Evolutionary conservation across 2,329 filamentous ascomycete genomes (phyloP).

Genomic region (Epicoccum sorghinum): DNA sequence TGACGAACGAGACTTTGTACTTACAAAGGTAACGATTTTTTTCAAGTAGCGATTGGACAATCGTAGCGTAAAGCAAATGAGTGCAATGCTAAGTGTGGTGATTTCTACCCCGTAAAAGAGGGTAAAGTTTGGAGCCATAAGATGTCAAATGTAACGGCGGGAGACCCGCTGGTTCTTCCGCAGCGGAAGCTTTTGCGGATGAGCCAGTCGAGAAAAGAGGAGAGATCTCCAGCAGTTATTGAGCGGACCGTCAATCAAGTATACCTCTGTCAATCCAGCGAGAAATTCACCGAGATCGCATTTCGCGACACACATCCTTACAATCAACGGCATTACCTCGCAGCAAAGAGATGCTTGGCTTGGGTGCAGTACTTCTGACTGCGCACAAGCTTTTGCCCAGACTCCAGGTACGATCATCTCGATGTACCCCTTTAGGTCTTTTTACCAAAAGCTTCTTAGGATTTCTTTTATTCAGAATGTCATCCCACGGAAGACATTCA

Average conservation of each 20-base stretch:
- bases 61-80: constrained; percentile 14
- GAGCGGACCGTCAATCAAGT: constrained; percentile 5
- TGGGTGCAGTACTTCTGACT: background rate
- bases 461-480: background rate
- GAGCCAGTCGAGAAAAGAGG: background rate
- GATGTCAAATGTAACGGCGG: background rate
- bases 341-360: background rate
- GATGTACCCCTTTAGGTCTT: background rate
- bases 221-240: background rate
- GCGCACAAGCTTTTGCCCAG: background rate
- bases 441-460: background rate
- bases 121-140: constrained; percentile 16
- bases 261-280: background rate
- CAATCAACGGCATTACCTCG: constrained; percentile 9
- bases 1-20: background rate
- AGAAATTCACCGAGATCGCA: background rate
- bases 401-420: background rate
- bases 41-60: constrained; percentile 14
- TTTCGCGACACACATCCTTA: constrained; percentile 2
- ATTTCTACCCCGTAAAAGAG: constrained; percentile 16
- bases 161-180: constrained; percentile 6
- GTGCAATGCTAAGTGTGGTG: constrained; percentile 11
- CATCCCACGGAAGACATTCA: background rate
- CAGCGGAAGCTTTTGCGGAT: background rate
- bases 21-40: constrained; percentile 10